Evolutionary conservation across 257 asterid genomes (phyloP).

Genomic region (Rhazya stricta): DNA sequence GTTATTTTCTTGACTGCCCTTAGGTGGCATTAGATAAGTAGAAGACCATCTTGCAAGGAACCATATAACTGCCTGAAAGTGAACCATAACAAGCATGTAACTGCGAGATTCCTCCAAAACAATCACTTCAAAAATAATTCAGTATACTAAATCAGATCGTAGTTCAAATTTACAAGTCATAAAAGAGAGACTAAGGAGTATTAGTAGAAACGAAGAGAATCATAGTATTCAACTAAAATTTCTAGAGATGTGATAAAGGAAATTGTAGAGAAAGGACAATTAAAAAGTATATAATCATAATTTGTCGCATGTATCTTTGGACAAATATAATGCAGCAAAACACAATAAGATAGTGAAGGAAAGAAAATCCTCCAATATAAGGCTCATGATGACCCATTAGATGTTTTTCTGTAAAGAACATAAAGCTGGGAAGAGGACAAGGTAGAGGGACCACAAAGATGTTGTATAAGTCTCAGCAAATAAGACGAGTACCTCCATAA

Average conservation of each 20-base stretch:
- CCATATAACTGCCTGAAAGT: slow-evolving; percentile 83
- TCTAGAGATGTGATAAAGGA: background rate
- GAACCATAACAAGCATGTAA: slow-evolving; percentile 10
- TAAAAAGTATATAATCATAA: background rate
- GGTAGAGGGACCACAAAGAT: background rate
- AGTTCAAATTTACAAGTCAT: background rate
- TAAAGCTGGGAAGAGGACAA: background rate
- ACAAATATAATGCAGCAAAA: background rate
- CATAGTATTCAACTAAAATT: background rate
- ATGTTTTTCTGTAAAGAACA: background rate
- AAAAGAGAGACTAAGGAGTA: background rate
- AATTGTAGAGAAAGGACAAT: background rate
- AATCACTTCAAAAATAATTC: background rate
- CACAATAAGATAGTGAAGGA: background rate
- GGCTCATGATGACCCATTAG: background rate
- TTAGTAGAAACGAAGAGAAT: background rate
- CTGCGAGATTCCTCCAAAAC: background rate
- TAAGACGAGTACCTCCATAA: slow-evolving; percentile 78
- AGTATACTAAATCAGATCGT: background rate
- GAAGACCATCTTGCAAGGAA: slow-evolving; percentile 93
- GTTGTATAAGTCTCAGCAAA: background rate
- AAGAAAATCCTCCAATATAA: background rate
- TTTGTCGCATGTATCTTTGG: background rate
- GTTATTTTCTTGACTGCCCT: slow-evolving; percentile 38
- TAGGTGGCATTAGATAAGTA: slow-evolving; percentile 75